Evolutionary conservation across 768 basidiomycete genomes (phyloP), one percentile per base, ranked within the genome.

Genomic region (Tubosaeta brunneosetosa): DNA sequence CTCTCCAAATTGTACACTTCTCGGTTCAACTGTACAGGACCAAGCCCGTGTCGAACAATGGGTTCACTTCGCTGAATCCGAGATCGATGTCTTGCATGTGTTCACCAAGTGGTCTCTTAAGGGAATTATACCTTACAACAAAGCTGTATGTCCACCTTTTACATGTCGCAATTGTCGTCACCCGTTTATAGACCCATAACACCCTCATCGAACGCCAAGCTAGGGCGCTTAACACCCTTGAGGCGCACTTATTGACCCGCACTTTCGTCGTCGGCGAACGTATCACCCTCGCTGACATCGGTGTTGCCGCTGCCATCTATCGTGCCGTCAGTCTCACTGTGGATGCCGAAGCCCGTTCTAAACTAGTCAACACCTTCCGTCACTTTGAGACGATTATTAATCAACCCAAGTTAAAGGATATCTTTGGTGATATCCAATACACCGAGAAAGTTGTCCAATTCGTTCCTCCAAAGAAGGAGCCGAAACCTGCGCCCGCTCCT

Each of bases 181-280:
- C 1, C 17, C 14, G 17, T 26, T 44, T 34, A 25, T 57, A 91
- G 88, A 67, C 79, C 56, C 88, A 91, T 71, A 81, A 67, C 45
- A 45, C 56, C 43, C 66, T 82, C 51, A 60, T 72, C 14, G 84
- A 88, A 44, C 78, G 77, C 33, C 77, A 84, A 63, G 56, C 70
- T 38, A 77, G 80, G 43, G 72, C 81, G 17, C 76, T 97, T 46
- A 73, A 73, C 37, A 83, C 82, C 57, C 76, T 98, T 51, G 82
- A 99, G 59, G 69, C 73, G 32, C 80, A 89, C 75, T 83, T 99
- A 61, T 66, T 76, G 45, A 77, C 82, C 52, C 83, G 81, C 65
- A 99, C 95, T 43, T 98, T 84, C 81, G 81, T 98, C 63, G 93
- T 93, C 50, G 86, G 85, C 59, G 91, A 99, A 68, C 90, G 95